A percentile compares a stretch with the other conserved stretches of the same genome.
These are phyloP conservation scores for Cryptococcus hybrid DNA, from an alignment of 1,284 basidiomycete genomes.

Conservation along the genomic window DNA sequence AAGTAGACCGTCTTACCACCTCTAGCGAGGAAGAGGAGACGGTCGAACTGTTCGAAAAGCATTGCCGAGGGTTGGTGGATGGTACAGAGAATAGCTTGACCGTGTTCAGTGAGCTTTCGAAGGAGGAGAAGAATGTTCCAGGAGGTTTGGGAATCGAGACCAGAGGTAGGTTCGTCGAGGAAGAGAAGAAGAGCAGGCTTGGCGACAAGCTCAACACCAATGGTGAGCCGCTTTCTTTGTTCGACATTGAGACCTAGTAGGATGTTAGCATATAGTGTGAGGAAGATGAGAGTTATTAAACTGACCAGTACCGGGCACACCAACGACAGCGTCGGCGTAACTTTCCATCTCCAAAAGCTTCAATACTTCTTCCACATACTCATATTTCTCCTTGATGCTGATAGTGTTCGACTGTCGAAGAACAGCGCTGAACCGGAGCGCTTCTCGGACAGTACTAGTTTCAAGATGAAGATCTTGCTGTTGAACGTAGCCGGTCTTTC, in stretches of 20 bases:
- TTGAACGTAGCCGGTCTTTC: conserved; percentile 64
- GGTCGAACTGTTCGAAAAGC: conserved; percentile 62
- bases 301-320: conserved; percentile 59
- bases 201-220: conserved; percentile 65
- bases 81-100: conserved; percentile 63
- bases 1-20: conserved; percentile 58
- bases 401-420: too few relatives aligned
- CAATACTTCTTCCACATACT: too few relatives aligned
- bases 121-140: conserved; percentile 80
- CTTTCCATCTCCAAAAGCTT: too few relatives aligned
- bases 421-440: too few relatives aligned
- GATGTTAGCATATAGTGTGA: not conserved
- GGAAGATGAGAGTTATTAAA: not conserved
- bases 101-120: conserved; percentile 75
- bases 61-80: conserved; percentile 69
- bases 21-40: conserved; percentile 52
- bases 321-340: too few relatives aligned
- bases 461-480: too few relatives aligned
- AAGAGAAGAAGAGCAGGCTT: conserved; percentile 72
- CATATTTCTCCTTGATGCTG: too few relatives aligned
- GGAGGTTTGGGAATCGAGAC: conserved; percentile 82
- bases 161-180: conserved; percentile 70
- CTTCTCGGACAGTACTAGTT: too few relatives aligned
- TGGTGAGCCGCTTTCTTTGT: conserved; percentile 73
- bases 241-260: conserved; percentile 57